Conservation (phyloP, 345 rosid species). For the Gossypium stocksii region DNA sequence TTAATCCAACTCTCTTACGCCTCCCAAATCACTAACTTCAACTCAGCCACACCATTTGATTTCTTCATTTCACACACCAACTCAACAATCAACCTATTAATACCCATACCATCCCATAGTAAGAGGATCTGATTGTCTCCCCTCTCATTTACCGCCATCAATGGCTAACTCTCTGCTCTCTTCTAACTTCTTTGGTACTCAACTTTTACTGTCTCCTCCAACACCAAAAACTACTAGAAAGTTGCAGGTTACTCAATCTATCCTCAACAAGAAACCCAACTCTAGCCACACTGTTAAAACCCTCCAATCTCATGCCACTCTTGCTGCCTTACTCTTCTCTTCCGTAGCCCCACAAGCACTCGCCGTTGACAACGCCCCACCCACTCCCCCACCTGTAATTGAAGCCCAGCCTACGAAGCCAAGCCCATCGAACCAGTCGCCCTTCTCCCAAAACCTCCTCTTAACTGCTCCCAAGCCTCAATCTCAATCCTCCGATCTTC, state of each 20-base stretch:
- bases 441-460: slow-evolving; percentile 46
- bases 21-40: too few species aligned
- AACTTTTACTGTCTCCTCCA: slow-evolving; percentile 40
- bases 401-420: slow-evolving; percentile 48
- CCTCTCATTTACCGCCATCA: slow-evolving; percentile 23
- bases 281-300: slow-evolving; percentile 8
- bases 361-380: slow-evolving; percentile 39
- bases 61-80: too few species aligned
- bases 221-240: slow-evolving; percentile 48
- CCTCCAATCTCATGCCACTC: slow-evolving; percentile 31
- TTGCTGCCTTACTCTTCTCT: slow-evolving; percentile 49
- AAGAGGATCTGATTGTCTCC: too few species aligned
- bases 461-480: slow-evolving; percentile 61
- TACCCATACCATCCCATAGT: too few species aligned
- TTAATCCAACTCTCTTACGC: slow-evolving; percentile 11
- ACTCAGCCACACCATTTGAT: too few species aligned
- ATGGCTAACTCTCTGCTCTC: slow-evolving; percentile 35
- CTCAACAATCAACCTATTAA: too few species aligned
- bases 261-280: slow-evolving; percentile 25
- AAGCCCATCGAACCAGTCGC: slow-evolving; percentile 35
- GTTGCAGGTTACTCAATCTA: slow-evolving; percentile 19
- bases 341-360: slow-evolving; percentile 47
- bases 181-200: slow-evolving; percentile 40
- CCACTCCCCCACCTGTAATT: slow-evolving; percentile 36
- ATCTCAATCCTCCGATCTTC: slow-evolving; percentile 49